These are phyloP conservation scores for Jaenimonas drosophilae DNA, from an alignment of 208 protist species.

Conservation along the genomic window DNA sequence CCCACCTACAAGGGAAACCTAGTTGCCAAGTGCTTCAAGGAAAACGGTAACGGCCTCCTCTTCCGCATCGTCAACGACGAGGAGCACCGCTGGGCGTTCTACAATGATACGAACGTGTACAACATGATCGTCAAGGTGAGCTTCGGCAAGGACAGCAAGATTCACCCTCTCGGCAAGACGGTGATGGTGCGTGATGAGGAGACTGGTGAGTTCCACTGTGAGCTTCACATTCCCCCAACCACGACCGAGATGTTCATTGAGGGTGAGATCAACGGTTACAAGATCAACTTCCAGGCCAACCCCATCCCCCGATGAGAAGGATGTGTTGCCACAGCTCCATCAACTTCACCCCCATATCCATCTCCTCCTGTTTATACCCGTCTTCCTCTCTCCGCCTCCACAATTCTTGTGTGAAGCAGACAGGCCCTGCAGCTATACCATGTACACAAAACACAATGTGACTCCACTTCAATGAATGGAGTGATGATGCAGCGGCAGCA, in stretches of 20 bases:
- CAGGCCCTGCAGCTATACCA: too few relatives aligned
- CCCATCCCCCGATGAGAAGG: conserved; percentile 18
- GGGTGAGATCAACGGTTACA: conserved; percentile 70
- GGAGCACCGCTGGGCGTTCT: conserved; percentile 75
- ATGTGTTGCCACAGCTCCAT: too few relatives aligned
- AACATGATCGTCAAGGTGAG: conserved; percentile 60
- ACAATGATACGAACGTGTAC: conserved; percentile 78
- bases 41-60: conserved; percentile 76
- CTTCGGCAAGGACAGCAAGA: conserved; percentile 67
- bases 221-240: conserved; percentile 37
- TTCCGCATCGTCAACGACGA: conserved; percentile 74
- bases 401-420: too few relatives aligned
- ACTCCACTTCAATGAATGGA: too few relatives aligned
- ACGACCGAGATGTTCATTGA: conserved; percentile 70
- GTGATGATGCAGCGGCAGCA: too few relatives aligned
- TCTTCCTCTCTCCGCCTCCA: too few relatives aligned
- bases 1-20: conserved; percentile 39
- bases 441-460: too few relatives aligned
- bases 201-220: conserved; percentile 50
- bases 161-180: conserved; percentile 46
- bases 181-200: conserved; percentile 31
- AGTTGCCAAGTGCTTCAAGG: conserved; percentile 66
- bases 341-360: too few relatives aligned
- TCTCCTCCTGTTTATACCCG: too few relatives aligned
- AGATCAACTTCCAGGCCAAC: conserved; percentile 68